Conservation (phyloP, 495 filamentous ascomycete species). For the Podospora conica region DNA sequence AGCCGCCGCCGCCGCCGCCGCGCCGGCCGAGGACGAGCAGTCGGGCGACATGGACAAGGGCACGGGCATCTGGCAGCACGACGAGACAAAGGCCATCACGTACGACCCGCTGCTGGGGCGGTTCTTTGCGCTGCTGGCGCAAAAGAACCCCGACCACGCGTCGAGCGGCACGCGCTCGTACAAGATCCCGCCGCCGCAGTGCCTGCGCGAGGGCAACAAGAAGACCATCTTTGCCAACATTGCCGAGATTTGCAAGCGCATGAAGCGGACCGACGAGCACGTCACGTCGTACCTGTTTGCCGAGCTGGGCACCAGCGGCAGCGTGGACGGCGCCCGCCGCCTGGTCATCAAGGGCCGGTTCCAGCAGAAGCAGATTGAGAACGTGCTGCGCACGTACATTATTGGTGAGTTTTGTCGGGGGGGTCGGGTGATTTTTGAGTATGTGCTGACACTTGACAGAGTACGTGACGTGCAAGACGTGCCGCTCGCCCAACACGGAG, state of each 20-base stretch:
- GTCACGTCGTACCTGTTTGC: conserved; percentile 96
- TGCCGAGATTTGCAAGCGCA: conserved; percentile 51
- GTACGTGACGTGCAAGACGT: conserved; percentile 98
- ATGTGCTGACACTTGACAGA: conserved; percentile 47
- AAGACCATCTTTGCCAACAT: conserved; percentile 99
- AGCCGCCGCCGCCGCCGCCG: conserved; percentile 35
- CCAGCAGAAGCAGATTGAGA: conserved; percentile 97
- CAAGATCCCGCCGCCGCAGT: conserved; percentile 99
- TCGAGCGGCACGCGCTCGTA: conserved; percentile 85
- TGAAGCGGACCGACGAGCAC: conserved; percentile 97
- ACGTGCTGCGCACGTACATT: conserved; percentile 73
- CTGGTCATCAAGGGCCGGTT: conserved; percentile 98
- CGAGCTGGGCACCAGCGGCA: conserved; percentile 93
- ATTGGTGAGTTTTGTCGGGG: conserved; percentile 59
- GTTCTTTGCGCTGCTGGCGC: conserved; percentile 87
- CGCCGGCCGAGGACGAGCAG: conserved; percentile 38
- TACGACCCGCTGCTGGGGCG: conserved; percentile 79
- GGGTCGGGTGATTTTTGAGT: not conserved
- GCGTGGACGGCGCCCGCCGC: conserved; percentile 84
- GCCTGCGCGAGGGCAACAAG: conserved; percentile 98
- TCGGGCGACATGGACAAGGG: conserved; percentile 79
- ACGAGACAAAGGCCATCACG: conserved; percentile 64
- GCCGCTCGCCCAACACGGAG: conserved; percentile 88
- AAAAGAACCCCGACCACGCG: conserved; percentile 90
- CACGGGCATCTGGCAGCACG: conserved; percentile 89